A percentile compares a stretch with the other conserved stretches of the same genome.
Conservation (phyloP, 2,329 filamentous ascomycete species). For the Madurella fahalii region DNA sequence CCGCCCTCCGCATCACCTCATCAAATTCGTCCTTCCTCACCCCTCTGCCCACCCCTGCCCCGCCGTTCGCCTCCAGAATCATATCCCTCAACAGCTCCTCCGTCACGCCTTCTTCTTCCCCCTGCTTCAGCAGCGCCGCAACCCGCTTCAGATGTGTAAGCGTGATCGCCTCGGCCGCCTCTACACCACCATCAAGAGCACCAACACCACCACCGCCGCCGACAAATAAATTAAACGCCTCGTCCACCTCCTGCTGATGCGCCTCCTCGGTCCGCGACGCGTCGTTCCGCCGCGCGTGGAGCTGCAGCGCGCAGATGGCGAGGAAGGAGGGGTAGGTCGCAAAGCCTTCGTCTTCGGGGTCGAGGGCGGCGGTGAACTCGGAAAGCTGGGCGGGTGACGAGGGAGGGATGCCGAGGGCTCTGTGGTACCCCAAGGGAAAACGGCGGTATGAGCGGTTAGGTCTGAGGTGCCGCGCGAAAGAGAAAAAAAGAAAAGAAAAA, state of each 20-base stretch:
- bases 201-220: constrained; percentile 14
- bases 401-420: constrained; percentile 76
- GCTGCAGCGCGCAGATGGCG: constrained; percentile 80
- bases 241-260: constrained; percentile 65
- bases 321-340: constrained; percentile 79
- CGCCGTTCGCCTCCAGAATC: constrained; percentile 90
- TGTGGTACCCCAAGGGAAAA: constrained; percentile 32
- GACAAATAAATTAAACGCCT: constrained; percentile 74
- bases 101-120: constrained; percentile 70
- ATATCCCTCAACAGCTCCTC: constrained; percentile 87
- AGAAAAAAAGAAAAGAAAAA: neutral
- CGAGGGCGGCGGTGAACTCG: constrained; percentile 75
- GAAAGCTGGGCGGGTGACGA: constrained; percentile 61
- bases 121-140: constrained; percentile 77
- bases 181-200: too few species aligned
- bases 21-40: constrained; percentile 80
- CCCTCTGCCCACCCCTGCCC: constrained; percentile 63
- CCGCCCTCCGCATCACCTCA: constrained; percentile 77
- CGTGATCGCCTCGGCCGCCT: constrained; percentile 61
- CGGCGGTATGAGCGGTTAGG: neutral
- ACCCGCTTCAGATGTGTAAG: constrained; percentile 73
- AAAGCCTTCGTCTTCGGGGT: constrained; percentile 75
- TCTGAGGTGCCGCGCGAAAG: neutral
- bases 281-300: constrained; percentile 53
- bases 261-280: constrained; percentile 48